Conservation (phyloP, 495 filamentous ascomycete genomes). For the Aspergillus nanangensis region DNA sequence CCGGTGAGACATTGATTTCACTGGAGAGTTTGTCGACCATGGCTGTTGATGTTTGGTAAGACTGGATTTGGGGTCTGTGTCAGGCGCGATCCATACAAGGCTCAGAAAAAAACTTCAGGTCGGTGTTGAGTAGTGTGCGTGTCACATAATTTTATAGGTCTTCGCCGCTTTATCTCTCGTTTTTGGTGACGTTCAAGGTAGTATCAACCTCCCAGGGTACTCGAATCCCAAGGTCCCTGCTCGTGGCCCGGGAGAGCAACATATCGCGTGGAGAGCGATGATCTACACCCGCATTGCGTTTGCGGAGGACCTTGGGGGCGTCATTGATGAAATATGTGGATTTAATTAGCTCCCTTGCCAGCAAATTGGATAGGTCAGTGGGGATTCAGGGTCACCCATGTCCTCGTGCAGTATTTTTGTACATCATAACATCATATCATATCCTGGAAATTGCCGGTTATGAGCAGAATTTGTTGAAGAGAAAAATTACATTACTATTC, state of each 20-base stretch:
- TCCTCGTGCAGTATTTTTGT: slow-evolving; percentile 1
- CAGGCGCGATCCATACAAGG: background rate
- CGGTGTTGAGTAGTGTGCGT: background rate
- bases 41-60: background rate
- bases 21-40: background rate
- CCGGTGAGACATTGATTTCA: slow-evolving; percentile 7
- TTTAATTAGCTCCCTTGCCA: too few relatives aligned
- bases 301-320: slow-evolving; percentile 23
- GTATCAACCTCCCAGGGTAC: slow-evolving; percentile 27
- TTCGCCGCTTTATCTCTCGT: too few relatives aligned
- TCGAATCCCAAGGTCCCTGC: slow-evolving; percentile 34
- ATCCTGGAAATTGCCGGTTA: background rate
- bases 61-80: background rate
- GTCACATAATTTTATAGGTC: background rate
- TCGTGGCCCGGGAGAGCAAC: slow-evolving; percentile 5
- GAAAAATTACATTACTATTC: background rate
- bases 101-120: background rate
- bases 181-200: background rate
- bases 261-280: background rate
- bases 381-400: too few relatives aligned
- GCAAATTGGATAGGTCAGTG: too few relatives aligned
- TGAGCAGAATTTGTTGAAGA: background rate
- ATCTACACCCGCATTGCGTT: background rate
- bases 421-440: background rate
- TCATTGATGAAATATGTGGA: too few relatives aligned